Evolutionary conservation across 257 asterid genomes (phyloP).

Genomic region (Thymus mandschuricus): DNA sequence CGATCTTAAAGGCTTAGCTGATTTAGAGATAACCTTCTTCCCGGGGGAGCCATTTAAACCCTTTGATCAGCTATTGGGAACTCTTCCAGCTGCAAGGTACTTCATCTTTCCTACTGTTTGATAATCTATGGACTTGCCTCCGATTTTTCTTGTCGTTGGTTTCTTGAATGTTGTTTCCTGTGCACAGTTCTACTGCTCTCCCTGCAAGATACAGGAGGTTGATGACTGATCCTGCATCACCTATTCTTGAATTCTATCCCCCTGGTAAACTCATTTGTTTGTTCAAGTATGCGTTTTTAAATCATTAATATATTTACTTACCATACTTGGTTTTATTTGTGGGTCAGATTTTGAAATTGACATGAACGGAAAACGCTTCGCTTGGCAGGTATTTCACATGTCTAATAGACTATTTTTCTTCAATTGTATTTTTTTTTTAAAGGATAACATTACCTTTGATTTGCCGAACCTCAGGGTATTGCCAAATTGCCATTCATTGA

Average conservation of each 20-base stretch:
- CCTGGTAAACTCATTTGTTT: slow-evolving; percentile 54
- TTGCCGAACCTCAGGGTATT: slow-evolving; percentile 60
- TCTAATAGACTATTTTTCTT: slow-evolving; percentile 22
- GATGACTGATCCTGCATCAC: slow-evolving; percentile 92
- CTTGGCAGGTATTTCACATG: slow-evolving; percentile 79
- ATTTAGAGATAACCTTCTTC: slow-evolving; percentile 85
- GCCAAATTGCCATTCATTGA: slow-evolving; percentile 96
- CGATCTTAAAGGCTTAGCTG: slow-evolving; percentile 78
- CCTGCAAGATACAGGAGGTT: slow-evolving; percentile 76
- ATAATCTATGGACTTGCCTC: slow-evolving; percentile 23
- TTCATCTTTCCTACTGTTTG: slow-evolving; percentile 24
- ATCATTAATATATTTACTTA: neutral
- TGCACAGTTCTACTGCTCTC: slow-evolving; percentile 75
- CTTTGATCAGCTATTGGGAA: slow-evolving; percentile 96
- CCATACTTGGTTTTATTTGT: slow-evolving; percentile 26
- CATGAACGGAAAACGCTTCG: slow-evolving; percentile 97
- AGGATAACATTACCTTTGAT: slow-evolving; percentile 26
- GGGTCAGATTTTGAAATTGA: slow-evolving; percentile 83
- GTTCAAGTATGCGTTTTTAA: slow-evolving; percentile 12
- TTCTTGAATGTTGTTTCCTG: slow-evolving; percentile 25
- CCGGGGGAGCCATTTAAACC: slow-evolving; percentile 93
- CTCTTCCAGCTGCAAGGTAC: slow-evolving; percentile 97
- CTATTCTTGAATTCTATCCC: slow-evolving; percentile 80
- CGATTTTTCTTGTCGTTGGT: slow-evolving; percentile 20
- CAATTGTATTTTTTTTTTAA: slow-evolving; percentile 12